Evolutionary conservation across 2,329 filamentous ascomycete genomes (phyloP).

Genomic region (Madurella mycetomatis): DNA sequence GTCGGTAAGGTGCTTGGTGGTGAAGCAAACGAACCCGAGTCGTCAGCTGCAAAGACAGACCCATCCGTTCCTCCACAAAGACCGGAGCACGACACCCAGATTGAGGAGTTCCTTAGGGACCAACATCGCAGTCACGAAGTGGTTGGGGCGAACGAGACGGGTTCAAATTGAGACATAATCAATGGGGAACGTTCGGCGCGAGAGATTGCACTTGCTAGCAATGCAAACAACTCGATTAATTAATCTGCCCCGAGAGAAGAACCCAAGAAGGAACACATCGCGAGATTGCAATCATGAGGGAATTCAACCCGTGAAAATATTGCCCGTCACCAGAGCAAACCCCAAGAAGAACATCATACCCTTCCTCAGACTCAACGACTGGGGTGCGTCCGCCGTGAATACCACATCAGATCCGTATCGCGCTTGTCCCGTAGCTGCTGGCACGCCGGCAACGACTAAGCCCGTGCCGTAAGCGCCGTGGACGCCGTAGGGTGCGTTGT

Average conservation of each 20-base stretch:
- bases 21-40: constrained; percentile 28
- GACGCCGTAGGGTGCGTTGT: not conserved
- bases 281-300: not conserved
- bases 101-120: constrained; percentile 50
- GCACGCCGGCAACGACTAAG: not conserved
- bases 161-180: not conserved
- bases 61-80: constrained; percentile 38
- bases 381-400: not conserved
- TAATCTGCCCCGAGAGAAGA: too few relatives aligned
- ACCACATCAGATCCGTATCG: not conserved
- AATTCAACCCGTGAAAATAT: too few relatives aligned
- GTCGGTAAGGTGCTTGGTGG: constrained; percentile 33
- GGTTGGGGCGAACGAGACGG: not conserved
- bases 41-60: constrained; percentile 11
- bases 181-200: not conserved
- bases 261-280: not conserved
- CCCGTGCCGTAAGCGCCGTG: not conserved
- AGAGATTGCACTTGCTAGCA: not conserved
- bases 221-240: not conserved
- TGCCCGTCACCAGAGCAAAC: not conserved
- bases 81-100: constrained; percentile 44
- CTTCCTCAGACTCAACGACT: not conserved
- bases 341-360: not conserved
- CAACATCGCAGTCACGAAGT: constrained; percentile 45
- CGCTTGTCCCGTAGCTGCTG: not conserved